Conservation (phyloP, 1,139 yeast genomes). For the Chernovozyma aurita region DNA sequence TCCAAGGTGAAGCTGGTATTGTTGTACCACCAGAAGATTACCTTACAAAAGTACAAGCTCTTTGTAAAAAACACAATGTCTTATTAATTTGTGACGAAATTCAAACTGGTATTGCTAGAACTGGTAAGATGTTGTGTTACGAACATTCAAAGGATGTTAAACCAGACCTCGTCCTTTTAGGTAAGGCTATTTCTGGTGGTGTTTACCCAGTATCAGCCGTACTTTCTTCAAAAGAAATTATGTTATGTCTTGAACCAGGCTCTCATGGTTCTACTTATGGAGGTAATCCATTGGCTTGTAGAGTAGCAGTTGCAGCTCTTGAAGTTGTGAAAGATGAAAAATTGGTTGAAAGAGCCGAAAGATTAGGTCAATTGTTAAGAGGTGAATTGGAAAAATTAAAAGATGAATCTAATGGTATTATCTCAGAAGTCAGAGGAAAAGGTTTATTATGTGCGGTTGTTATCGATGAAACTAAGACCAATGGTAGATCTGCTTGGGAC, state of each 20-base stretch:
- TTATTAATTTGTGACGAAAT: slow-evolving; percentile 93
- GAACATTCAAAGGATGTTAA: slow-evolving; percentile 77
- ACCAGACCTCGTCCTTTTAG: slow-evolving; percentile 85
- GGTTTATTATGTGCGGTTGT: slow-evolving; percentile 91
- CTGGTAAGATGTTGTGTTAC: slow-evolving; percentile 89
- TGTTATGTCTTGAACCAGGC: slow-evolving; percentile 90
- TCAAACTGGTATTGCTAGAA: slow-evolving; percentile 97
- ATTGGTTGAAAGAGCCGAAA: slow-evolving; percentile 72
- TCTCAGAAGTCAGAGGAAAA: slow-evolving; percentile 87
- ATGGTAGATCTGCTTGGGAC: slow-evolving; percentile 96
- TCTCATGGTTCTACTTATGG: slow-evolving; percentile 98
- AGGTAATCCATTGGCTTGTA: slow-evolving; percentile 94
- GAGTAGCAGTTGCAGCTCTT: slow-evolving; percentile 92
- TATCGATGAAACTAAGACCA: slow-evolving; percentile 77
- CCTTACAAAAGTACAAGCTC: slow-evolving; percentile 63
- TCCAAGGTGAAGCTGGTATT: slow-evolving; percentile 98
- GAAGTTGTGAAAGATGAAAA: slow-evolving; percentile 86
- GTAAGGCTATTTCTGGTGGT: slow-evolving; percentile 96
- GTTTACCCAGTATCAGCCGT: slow-evolving; percentile 91
- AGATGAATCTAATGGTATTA: slow-evolving; percentile 61
- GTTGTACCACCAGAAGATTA: slow-evolving; percentile 89
- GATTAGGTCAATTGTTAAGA: slow-evolving; percentile 68
- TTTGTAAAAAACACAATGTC: slow-evolving; percentile 81
- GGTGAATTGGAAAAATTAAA: slow-evolving; percentile 62
- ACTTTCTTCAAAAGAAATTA: slow-evolving; percentile 78